phyloP scores from a whole-genome alignment of 75 land plant genomes.

The Cunninghamia lanceolata region DNA sequence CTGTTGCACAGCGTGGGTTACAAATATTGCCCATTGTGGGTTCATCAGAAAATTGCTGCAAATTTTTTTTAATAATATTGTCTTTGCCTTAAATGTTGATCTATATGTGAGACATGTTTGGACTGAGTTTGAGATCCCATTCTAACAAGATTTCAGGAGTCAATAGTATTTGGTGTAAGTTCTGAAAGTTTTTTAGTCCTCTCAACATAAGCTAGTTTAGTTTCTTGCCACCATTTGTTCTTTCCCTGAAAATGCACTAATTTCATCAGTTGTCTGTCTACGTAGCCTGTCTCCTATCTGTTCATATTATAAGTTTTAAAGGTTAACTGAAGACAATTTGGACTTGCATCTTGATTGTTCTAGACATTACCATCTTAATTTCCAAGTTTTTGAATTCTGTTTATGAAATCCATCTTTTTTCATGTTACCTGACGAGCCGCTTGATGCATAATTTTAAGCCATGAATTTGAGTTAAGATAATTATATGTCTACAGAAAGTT shows the following conservation, averaged over 20 bases:
- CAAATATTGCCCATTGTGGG: background rate
- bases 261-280: background rate
- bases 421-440: background rate
- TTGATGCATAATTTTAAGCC: background rate
- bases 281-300: background rate
- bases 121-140: background rate
- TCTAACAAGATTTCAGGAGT: background rate
- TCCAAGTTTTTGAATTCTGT: background rate
- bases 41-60: background rate
- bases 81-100: background rate
- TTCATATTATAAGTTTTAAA: background rate
- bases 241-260: background rate
- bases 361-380: background rate
- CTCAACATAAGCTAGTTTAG: background rate
- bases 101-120: background rate
- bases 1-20: no score
- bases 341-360: background rate
- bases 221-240: background rate
- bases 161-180: background rate
- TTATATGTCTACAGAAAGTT: background rate
- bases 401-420: background rate
- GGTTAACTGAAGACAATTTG: background rate
- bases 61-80: background rate
- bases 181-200: background rate
- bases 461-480: background rate